phyloP scores from a whole-genome alignment of 1,139 yeast species.

The Blastobotrys capitulatus region DNA sequence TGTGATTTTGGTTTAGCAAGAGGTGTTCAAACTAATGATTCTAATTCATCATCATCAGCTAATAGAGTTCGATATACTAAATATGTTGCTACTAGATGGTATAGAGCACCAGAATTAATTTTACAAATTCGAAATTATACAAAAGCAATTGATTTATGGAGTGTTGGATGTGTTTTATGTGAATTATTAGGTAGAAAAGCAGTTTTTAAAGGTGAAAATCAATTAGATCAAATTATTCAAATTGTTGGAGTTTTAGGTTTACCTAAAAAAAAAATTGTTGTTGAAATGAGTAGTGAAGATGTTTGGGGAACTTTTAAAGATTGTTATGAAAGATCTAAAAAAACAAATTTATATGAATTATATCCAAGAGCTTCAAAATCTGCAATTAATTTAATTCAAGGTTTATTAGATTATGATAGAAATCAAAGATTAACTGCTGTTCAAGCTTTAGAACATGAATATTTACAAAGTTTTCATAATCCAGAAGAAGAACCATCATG shows the following conservation, averaged over 20 bases:
- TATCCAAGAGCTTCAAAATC: conserved; percentile 70
- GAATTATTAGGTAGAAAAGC: conserved; percentile 82
- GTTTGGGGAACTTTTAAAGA: conserved; percentile 15
- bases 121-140: conserved; percentile 49
- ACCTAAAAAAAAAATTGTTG: conserved; percentile 60
- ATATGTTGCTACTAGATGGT: conserved; percentile 95
- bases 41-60: not conserved
- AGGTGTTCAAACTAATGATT: conserved; percentile 40
- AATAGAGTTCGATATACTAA: conserved; percentile 44
- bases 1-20: conserved; percentile 90
- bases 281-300: conserved; percentile 10
- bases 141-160: conserved; percentile 79
- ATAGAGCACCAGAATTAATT: conserved; percentile 87
- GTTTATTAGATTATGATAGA: conserved; percentile 76
- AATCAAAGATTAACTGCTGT: conserved; percentile 70
- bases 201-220: conserved; percentile 76
- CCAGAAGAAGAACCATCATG: conserved; percentile 80
- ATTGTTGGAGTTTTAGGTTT: conserved; percentile 75
- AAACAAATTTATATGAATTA: conserved; percentile 53
- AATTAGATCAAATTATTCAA: conserved; percentile 76
- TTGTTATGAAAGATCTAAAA: conserved; percentile 25
- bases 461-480: conserved; percentile 77
- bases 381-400: conserved; percentile 68
- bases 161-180: conserved; percentile 88
- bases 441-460: conserved; percentile 76